Evolutionary conservation across 1,284 basidiomycete genomes (phyloP).

Genomic region (Peniophora sp.): DNA sequence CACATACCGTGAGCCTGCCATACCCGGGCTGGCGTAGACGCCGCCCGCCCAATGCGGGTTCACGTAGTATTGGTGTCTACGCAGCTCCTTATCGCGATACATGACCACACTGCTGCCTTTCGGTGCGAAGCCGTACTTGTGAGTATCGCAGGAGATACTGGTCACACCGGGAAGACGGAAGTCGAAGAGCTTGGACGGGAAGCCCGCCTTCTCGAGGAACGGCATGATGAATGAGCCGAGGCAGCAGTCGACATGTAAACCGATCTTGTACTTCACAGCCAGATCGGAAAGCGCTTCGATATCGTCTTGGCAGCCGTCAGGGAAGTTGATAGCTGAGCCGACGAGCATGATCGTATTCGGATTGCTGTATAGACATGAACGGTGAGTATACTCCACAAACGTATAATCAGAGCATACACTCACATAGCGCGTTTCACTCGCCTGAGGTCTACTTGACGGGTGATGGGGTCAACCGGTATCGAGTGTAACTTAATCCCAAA

Average conservation of each 20-base stretch:
- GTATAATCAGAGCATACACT: slow-evolving; percentile 22
- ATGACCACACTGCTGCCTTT: slow-evolving; percentile 77
- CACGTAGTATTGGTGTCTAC: slow-evolving; percentile 80
- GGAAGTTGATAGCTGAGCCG: slow-evolving; percentile 88
- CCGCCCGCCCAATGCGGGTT: slow-evolving; percentile 78
- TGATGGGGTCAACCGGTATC: slow-evolving; percentile 78
- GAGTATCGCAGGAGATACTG: slow-evolving; percentile 86
- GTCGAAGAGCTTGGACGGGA: slow-evolving; percentile 54
- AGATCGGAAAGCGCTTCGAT: slow-evolving; percentile 76
- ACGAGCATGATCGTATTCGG: slow-evolving; percentile 51
- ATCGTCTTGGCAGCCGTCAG: slow-evolving; percentile 86
- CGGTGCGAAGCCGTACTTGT: slow-evolving; percentile 86
- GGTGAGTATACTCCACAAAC: not conserved
- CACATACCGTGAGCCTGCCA: slow-evolving; percentile 80
- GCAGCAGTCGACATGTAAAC: slow-evolving; percentile 92
- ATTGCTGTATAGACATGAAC: slow-evolving; percentile 1
- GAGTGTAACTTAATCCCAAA: slow-evolving; percentile 89
- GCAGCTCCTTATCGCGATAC: slow-evolving; percentile 72
- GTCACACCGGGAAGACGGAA: slow-evolving; percentile 89
- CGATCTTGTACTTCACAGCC: slow-evolving; percentile 71
- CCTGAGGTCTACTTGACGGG: slow-evolving; percentile 76
- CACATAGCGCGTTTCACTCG: slow-evolving; percentile 82
- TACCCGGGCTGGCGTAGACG: slow-evolving; percentile 76
- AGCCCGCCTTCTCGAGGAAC: slow-evolving; percentile 63
- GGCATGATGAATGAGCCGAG: slow-evolving; percentile 89